Evolutionary conservation across 768 basidiomycete species (phyloP).

Genomic region (Agaricus subrufescens): DNA sequence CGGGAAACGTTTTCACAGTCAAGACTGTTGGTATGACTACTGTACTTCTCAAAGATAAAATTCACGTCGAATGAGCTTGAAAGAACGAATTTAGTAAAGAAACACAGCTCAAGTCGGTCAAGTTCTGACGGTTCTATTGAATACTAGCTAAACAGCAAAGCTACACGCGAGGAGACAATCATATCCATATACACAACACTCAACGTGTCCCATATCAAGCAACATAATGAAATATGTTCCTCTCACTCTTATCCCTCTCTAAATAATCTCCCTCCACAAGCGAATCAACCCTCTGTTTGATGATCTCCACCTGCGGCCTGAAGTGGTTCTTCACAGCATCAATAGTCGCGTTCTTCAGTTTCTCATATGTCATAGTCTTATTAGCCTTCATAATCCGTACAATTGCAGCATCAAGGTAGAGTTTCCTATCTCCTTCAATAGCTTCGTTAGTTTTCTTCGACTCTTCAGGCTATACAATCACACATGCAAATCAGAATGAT

Average conservation of each 20-base stretch:
- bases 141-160: too few species aligned
- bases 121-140: too few species aligned
- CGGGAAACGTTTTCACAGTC: too few species aligned
- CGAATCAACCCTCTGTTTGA: constrained; percentile 80
- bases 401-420: constrained; percentile 89
- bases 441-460: constrained; percentile 73
- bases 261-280: constrained; percentile 88
- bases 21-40: too few species aligned
- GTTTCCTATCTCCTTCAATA: constrained; percentile 84
- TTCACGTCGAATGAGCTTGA: too few species aligned
- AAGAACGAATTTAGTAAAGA: too few species aligned
- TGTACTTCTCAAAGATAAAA: too few species aligned
- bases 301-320: constrained; percentile 74
- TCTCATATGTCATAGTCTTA: constrained; percentile 77
- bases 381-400: constrained; percentile 94
- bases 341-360: constrained; percentile 78
- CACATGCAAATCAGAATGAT: not conserved
- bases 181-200: too few species aligned
- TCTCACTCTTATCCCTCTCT: constrained; percentile 68
- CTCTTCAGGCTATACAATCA: constrained; percentile 67
- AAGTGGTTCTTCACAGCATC: constrained; percentile 88
- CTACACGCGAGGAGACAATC: too few species aligned
- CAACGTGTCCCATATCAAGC: constrained; percentile 32
- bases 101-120: too few species aligned
- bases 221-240: constrained; percentile 72